Evolutionary conservation across 371 early-diverging fungal genomes (phyloP).

Genomic region (Apophysomyces ossiformis): DNA sequence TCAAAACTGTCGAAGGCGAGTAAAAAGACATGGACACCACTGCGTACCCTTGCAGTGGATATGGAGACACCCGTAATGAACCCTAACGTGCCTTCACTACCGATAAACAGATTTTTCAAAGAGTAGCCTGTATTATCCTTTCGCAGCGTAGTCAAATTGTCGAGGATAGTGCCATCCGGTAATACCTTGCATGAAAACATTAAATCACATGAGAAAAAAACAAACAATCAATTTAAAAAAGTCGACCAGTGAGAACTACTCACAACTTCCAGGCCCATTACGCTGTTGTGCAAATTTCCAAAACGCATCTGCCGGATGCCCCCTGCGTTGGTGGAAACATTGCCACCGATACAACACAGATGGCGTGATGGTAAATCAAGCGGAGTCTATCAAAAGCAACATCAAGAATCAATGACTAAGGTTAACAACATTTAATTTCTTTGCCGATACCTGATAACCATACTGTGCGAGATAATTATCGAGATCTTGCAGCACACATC

Average conservation of each 20-base stretch:
- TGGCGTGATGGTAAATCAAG: slow-evolving; percentile 92
- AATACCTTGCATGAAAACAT: slow-evolving; percentile 57
- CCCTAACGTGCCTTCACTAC: slow-evolving; percentile 95
- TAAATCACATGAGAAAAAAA: too few relatives aligned
- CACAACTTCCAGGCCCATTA: slow-evolving; percentile 84
- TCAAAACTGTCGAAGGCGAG: slow-evolving; percentile 70
- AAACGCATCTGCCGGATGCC: slow-evolving; percentile 91
- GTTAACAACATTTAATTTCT: too few relatives aligned
- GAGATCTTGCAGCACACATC: slow-evolving; percentile 85
- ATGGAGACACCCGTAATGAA: slow-evolving; percentile 90
- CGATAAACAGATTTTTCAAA: slow-evolving; percentile 94
- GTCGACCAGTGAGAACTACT: slow-evolving; percentile 1
- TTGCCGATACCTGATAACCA: slow-evolving; percentile 57
- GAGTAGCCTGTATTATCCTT: slow-evolving; percentile 95
- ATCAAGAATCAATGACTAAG: neutral
- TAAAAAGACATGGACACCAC: slow-evolving; percentile 69
- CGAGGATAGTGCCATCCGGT: slow-evolving; percentile 88
- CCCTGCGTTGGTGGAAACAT: slow-evolving; percentile 96
- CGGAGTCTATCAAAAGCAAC: slow-evolving; percentile 66
- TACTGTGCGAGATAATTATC: slow-evolving; percentile 76
- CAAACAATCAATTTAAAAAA: too few relatives aligned
- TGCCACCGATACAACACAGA: slow-evolving; percentile 91
- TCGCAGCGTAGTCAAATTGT: slow-evolving; percentile 77
- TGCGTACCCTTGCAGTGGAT: slow-evolving; percentile 52
- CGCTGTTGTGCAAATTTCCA: slow-evolving; percentile 90